phyloP scores from a whole-genome alignment of 768 basidiomycete species.

The Clathrus columnatus region DNA sequence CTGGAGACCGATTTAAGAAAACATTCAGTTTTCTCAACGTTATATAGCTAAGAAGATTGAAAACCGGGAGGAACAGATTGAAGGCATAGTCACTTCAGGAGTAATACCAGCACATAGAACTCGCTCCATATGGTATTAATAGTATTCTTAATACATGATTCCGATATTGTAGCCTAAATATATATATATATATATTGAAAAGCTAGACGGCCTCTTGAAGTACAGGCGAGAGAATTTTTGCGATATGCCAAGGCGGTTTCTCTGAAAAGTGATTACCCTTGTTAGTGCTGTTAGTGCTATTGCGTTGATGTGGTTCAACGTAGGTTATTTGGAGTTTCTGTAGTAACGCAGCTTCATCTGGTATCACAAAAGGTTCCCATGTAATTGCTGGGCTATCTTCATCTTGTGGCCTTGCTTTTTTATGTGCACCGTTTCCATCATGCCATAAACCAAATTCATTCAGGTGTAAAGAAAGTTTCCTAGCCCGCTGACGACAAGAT shows the following conservation, averaged over 20 bases:
- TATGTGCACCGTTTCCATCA: not conserved
- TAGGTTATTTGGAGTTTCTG: not conserved
- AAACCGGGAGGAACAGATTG: slow-evolving; percentile 46
- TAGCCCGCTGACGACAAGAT: slow-evolving; percentile 35
- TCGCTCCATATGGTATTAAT: slow-evolving; percentile 79
- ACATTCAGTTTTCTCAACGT: not conserved
- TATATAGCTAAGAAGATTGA: slow-evolving; percentile 58
- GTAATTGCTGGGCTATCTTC: not conserved
- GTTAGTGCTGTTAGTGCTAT: not conserved
- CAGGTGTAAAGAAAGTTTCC: slow-evolving; percentile 37
- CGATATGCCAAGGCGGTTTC: not conserved
- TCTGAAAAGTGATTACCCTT: not conserved
- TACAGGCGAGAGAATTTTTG: not conserved
- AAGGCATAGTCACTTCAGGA: slow-evolving; percentile 46
- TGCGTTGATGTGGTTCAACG: slow-evolving; percentile 1
- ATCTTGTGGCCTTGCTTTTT: not conserved
- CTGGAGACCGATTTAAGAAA: not conserved
- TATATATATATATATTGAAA: not conserved
- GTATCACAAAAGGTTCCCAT: slow-evolving; percentile 2
- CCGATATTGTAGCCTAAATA: not conserved
- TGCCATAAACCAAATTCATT: slow-evolving; percentile 61
- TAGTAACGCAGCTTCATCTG: slow-evolving; percentile 4
- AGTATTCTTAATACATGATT: not conserved
- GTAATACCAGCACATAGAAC: slow-evolving; percentile 70
- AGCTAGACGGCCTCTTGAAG: not conserved